phyloP scores from a whole-genome alignment of 306 rosid genomes.

The Betula pendula region DNA sequence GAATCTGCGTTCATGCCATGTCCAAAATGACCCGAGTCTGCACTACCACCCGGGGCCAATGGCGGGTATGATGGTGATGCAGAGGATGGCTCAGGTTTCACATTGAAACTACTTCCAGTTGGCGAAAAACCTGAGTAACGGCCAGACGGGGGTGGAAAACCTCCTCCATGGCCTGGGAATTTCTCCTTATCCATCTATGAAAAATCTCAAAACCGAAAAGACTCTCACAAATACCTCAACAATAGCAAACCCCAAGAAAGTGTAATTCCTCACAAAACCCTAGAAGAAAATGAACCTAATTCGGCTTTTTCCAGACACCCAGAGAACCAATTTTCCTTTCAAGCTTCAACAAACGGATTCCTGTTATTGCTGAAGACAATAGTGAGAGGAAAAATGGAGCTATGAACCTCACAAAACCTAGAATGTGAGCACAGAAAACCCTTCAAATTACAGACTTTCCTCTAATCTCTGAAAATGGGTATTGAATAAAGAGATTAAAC shows the following conservation, averaged over 20 bases:
- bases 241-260: slow-evolving; percentile 33
- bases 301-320: neutral
- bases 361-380: neutral
- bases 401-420: neutral
- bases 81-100: slow-evolving; percentile 63
- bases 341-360: slow-evolving; percentile 15
- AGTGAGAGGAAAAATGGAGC: neutral
- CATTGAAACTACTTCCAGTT: slow-evolving; percentile 51
- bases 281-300: neutral
- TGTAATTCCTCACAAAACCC: slow-evolving; percentile 12
- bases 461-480: neutral
- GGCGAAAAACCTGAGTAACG: slow-evolving; percentile 62
- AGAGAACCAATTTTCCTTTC: neutral
- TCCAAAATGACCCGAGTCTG: slow-evolving; percentile 60
- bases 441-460: slow-evolving; percentile 5
- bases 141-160: slow-evolving; percentile 70
- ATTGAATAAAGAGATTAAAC: neutral
- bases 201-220: slow-evolving; percentile 19
- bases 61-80: slow-evolving; percentile 50
- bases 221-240: slow-evolving; percentile 29
- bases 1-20: slow-evolving; percentile 52
- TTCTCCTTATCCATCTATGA: slow-evolving; percentile 75
- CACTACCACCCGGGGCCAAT: slow-evolving; percentile 48
- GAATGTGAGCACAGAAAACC: slow-evolving; percentile 8
- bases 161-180: slow-evolving; percentile 60